Conservation (phyloP, 2,329 filamentous ascomycete species). For the Eutypella sp. region DNA sequence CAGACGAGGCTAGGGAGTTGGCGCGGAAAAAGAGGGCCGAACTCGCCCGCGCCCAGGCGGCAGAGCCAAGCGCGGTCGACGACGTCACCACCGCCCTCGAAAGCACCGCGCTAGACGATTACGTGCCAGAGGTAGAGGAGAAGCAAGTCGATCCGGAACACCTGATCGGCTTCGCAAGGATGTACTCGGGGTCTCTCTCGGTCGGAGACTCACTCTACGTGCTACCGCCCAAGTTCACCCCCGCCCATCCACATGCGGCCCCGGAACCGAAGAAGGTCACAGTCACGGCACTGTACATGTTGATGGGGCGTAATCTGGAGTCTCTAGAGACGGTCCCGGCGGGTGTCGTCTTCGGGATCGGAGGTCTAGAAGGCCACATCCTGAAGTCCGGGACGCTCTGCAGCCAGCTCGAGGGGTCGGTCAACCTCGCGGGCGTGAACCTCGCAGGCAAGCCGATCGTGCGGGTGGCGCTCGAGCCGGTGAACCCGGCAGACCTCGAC, state of each 20-base stretch:
- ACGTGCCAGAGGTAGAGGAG: conserved; percentile 41
- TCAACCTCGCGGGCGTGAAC: conserved; percentile 82
- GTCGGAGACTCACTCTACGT: conserved; percentile 92
- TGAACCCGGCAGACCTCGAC: conserved; percentile 82
- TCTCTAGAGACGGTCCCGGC: conserved; percentile 79
- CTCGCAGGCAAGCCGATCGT: conserved; percentile 87
- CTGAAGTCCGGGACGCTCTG: conserved; percentile 93
- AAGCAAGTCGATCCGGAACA: conserved; percentile 72
- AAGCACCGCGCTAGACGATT: conserved; percentile 54
- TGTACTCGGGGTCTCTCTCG: conserved; percentile 85
- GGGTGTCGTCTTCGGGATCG: conserved; percentile 92
- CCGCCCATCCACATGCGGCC: conserved; percentile 64
- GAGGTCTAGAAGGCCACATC: conserved; percentile 86
- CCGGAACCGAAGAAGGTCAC: conserved; percentile 78
- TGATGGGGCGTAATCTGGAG: conserved; percentile 91
- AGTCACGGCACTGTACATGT: conserved; percentile 83
- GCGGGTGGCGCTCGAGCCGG: conserved; percentile 89
- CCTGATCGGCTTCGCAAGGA: conserved; percentile 87
- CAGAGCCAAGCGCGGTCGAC: conserved; percentile 46
- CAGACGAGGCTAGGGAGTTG: conserved; percentile 85
- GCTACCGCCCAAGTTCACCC: conserved; percentile 87
- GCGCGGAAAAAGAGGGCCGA: conserved; percentile 86
- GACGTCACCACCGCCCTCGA: conserved; percentile 57
- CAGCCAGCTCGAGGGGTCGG: conserved; percentile 76
- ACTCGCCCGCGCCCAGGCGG: conserved; percentile 72